Evolutionary conservation across 2,329 filamentous ascomycete species (phyloP).

Genomic region (Ophiostoma tasmaniense): DNA sequence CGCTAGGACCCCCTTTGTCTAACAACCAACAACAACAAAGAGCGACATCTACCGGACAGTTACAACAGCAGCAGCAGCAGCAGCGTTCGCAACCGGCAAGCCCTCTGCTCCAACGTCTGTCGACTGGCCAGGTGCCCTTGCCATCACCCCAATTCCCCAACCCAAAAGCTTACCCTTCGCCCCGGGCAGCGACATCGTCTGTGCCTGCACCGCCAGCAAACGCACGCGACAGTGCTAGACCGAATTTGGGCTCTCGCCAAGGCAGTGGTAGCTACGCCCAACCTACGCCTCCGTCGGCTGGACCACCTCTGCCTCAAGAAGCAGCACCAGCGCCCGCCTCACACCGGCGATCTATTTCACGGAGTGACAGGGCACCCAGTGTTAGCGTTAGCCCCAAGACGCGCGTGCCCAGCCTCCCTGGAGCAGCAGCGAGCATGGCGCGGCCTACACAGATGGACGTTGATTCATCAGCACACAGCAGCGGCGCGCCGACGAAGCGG

Average conservation of each 20-base stretch:
- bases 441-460: conserved; percentile 23
- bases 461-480: conserved; percentile 26
- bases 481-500: conserved; percentile 37
- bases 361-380: conserved; percentile 59
- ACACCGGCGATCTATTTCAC: conserved; percentile 43
- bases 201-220: neutral
- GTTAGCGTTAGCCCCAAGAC: conserved; percentile 75
- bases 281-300: conserved; percentile 35
- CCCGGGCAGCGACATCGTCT: conserved; percentile 26
- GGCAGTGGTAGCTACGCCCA: conserved; percentile 18
- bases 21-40: conserved; percentile 10
- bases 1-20: neutral
- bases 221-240: conserved; percentile 6
- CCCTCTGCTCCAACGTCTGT: conserved; percentile 49
- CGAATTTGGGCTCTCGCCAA: conserved; percentile 20
- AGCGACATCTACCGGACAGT: neutral
- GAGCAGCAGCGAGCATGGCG: conserved; percentile 26
- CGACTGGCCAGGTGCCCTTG: conserved; percentile 20
- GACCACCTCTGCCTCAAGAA: conserved; percentile 11
- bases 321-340: neutral
- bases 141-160: neutral
- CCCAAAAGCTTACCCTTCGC: conserved; percentile 22
- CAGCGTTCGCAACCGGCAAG: conserved; percentile 45
- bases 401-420: conserved; percentile 45
- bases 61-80: conserved; percentile 4